A percentile compares a stretch with the other conserved stretches of the same genome.
Conservation (phyloP, 2,329 filamentous ascomycete species). For the Fusarium verticillioides region DNA sequence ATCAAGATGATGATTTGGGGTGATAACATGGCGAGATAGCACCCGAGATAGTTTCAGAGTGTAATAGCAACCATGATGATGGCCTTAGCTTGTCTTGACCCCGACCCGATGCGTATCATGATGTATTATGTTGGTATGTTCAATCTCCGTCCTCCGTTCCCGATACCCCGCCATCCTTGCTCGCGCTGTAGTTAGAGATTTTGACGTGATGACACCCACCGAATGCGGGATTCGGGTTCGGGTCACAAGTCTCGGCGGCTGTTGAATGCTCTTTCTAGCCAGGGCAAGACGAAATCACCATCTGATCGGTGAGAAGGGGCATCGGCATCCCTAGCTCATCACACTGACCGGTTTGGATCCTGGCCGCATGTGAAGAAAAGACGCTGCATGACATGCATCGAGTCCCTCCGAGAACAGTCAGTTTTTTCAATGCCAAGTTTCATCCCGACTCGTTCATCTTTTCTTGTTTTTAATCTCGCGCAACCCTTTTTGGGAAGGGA, state of each 20-base stretch:
- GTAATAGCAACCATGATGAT: slow-evolving; percentile 2
- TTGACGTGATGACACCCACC: slow-evolving; percentile 35
- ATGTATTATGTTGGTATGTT: background rate
- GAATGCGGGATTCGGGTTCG: slow-evolving; percentile 21
- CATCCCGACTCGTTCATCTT: background rate
- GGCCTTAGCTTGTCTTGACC: background rate
- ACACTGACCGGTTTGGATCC: slow-evolving; percentile 10
- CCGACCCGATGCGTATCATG: background rate
- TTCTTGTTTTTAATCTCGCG: slow-evolving; percentile 1
- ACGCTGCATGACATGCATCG: slow-evolving; percentile 20
- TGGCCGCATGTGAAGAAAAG: slow-evolving; percentile 18
- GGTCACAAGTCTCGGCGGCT: slow-evolving; percentile 24
- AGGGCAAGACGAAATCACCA: background rate
- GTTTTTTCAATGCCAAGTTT: background rate
- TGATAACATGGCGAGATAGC: slow-evolving; percentile 5
- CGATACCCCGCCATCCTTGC: slow-evolving; percentile 30
- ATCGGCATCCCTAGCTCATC: slow-evolving; percentile 2
- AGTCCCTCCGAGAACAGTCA: background rate
- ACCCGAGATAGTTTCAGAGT: background rate
- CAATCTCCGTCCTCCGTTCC: slow-evolving; percentile 24
- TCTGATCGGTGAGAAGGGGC: slow-evolving; percentile 1
- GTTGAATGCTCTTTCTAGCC: background rate
- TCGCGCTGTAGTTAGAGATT: background rate
- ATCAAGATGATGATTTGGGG: slow-evolving; percentile 9
- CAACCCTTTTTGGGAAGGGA: background rate